A percentile compares a stretch with the other conserved stretches of the same genome.
phyloP scores from a whole-genome alignment of 306 rosid species.

The Sesbania bispinosa region DNA sequence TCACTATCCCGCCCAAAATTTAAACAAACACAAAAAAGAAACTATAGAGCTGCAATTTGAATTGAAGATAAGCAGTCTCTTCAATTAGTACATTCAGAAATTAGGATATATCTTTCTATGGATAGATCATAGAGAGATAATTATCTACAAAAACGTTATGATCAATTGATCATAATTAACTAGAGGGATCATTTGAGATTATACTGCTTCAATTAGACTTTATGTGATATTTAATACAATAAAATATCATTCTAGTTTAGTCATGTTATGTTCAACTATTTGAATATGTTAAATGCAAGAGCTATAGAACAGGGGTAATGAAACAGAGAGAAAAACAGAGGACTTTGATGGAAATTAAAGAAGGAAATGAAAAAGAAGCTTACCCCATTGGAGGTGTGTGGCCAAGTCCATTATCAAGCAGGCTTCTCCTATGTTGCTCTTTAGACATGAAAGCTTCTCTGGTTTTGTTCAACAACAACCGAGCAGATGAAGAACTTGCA shows the following conservation, averaged over 20 bases:
- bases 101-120: neutral
- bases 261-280: neutral
- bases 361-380: too few species aligned
- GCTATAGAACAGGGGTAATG: neutral
- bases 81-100: neutral
- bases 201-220: neutral
- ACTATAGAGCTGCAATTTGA: too few species aligned
- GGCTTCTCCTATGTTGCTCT: neutral
- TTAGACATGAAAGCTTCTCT: neutral
- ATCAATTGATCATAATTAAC: neutral
- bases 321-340: neutral
- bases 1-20: too few species aligned
- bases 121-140: too few species aligned
- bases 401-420: too few species aligned
- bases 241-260: neutral
- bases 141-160: neutral
- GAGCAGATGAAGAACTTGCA: constrained; percentile 13
- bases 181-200: neutral
- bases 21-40: too few species aligned
- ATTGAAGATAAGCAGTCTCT: neutral
- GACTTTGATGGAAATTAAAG: neutral
- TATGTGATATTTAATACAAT: neutral
- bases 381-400: too few species aligned
- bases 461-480: constrained; percentile 4
- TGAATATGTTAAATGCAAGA: neutral